Evolutionary conservation across 139 green algal genomes (phyloP), one percentile per base, ranked within the genome.

Genomic region (Chlamydomonas urium): DNA sequence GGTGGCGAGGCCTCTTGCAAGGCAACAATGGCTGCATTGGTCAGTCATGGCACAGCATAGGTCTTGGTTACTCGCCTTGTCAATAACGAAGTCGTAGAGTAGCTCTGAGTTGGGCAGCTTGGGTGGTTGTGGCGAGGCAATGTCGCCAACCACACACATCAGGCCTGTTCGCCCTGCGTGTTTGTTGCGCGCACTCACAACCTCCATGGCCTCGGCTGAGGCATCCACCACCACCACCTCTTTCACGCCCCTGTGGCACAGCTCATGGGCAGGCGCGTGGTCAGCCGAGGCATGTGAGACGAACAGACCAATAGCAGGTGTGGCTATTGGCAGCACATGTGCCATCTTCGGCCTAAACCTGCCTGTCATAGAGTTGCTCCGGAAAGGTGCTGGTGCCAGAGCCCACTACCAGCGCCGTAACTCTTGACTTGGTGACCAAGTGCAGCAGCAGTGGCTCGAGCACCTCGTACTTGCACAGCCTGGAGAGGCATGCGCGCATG

Each of bases 331-430:
- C 48, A 60, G 48, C 6, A 60, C 14, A 4, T 33, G 8, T 60
- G 47, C 47, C 5, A 3, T 31, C 10, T 58, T 31, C 10, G 47
- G 26, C 10, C 10, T 31, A 19, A 23, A 38, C 38, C 26, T 24
- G 62, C 66, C 42, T 32, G 45, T 72, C 66, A 42, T 72, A 72
- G 5, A 72, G n/a, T 48, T 72, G 42, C 32, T 72, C 66, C 28
- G 66, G 66, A 23, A 72, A 72, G 6, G n/a, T 62, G 32, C 35
- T 60, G 28, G 42, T 38, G 31, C 66, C 66, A 63, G 37, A 61
- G 2, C 66, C 66, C 26, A 61, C 5, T 4, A 72, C 45, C n/a
- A 72, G 23, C 31, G 26, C 66, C 23, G 66, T 17, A 26, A n/a
- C 47, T 5, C 66, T 47, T 17, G 47, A 24, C 31, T 35, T 32